phyloP scores from a whole-genome alignment of 2,329 filamentous ascomycete genomes.

The Arthrinium puccinioides region DNA sequence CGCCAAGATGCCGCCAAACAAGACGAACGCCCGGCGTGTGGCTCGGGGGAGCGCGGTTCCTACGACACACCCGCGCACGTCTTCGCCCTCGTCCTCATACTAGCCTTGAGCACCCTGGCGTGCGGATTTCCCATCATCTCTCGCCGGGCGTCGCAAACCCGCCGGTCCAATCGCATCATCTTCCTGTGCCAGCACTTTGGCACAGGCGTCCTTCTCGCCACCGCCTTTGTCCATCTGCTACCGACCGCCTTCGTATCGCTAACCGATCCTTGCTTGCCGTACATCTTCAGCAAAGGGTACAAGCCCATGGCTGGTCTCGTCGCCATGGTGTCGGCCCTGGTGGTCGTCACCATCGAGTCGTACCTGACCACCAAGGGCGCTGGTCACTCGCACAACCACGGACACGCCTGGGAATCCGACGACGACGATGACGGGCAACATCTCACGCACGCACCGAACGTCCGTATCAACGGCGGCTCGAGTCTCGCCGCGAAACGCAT shows the following conservation, averaged over 20 bases:
- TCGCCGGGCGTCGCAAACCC: constrained; percentile 48
- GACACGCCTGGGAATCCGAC: constrained; percentile 39
- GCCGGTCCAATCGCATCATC: constrained; percentile 51
- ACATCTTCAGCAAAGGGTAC: constrained; percentile 74
- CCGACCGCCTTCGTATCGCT: constrained; percentile 61
- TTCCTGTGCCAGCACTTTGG: constrained; percentile 69
- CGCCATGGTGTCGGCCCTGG: constrained; percentile 73
- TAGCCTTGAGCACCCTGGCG: constrained; percentile 52
- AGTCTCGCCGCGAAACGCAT: constrained; percentile 31
- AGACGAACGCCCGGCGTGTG: constrained; percentile 41
- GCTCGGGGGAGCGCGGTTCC: constrained; percentile 40
- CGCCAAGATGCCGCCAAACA: constrained; percentile 30
- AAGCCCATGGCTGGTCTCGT: constrained; percentile 73
- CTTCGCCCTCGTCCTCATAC: constrained; percentile 59
- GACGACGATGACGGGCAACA: constrained; percentile 22
- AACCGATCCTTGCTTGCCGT: constrained; percentile 65
- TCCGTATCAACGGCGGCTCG: constrained; percentile 18
- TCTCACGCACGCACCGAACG: constrained; percentile 15
- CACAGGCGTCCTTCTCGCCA: constrained; percentile 79
- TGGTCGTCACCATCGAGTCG: constrained; percentile 82
- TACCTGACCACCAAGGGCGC: constrained; percentile 70
- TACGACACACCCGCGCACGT: constrained; percentile 65
- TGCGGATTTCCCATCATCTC: constrained; percentile 62
- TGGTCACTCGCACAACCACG: constrained; percentile 46
- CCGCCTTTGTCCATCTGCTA: constrained; percentile 73